A percentile compares a stretch with the other conserved stretches of the same genome.
Conservation (phyloP, 2,329 filamentous ascomycete species). For the Helminthosporium solani region DNA sequence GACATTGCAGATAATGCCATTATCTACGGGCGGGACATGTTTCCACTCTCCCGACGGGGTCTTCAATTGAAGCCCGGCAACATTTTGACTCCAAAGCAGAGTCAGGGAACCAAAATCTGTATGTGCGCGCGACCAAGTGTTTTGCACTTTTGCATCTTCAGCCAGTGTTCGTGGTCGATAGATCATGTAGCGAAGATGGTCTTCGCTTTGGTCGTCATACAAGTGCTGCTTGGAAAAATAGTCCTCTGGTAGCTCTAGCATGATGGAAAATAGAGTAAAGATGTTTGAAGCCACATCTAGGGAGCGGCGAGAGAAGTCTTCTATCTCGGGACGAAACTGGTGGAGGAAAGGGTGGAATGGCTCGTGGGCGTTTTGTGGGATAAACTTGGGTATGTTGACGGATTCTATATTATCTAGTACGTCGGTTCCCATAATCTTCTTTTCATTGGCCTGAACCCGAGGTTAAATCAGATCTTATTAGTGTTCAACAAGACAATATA, state of each 20-base stretch:
- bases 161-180: slow-evolving; percentile 44
- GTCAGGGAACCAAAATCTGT: slow-evolving; percentile 53
- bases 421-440: slow-evolving; percentile 34
- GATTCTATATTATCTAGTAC: slow-evolving; percentile 36
- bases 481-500: no score
- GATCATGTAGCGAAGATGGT: slow-evolving; percentile 47
- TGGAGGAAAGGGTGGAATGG: slow-evolving; percentile 30
- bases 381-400: slow-evolving; percentile 38
- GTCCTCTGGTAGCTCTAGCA: slow-evolving; percentile 43
- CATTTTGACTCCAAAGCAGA: slow-evolving; percentile 50
- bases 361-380: slow-evolving; percentile 22
- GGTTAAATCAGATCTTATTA: no score
- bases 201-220: slow-evolving; percentile 40
- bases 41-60: slow-evolving; percentile 49
- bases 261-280: slow-evolving; percentile 44
- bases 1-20: slow-evolving; percentile 54
- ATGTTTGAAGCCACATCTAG: slow-evolving; percentile 35
- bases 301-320: slow-evolving; percentile 28
- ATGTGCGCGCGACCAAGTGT: slow-evolving; percentile 51
- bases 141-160: slow-evolving; percentile 40
- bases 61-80: slow-evolving; percentile 52
- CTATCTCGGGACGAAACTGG: slow-evolving; percentile 27
- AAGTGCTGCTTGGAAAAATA: slow-evolving; percentile 41
- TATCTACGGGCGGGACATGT: slow-evolving; percentile 48
- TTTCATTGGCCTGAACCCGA: slow-evolving; percentile 27